Base-by-base conservation (phyloP, 495 filamentous ascomycete species). In the Penicillium riverlandense region DNA sequence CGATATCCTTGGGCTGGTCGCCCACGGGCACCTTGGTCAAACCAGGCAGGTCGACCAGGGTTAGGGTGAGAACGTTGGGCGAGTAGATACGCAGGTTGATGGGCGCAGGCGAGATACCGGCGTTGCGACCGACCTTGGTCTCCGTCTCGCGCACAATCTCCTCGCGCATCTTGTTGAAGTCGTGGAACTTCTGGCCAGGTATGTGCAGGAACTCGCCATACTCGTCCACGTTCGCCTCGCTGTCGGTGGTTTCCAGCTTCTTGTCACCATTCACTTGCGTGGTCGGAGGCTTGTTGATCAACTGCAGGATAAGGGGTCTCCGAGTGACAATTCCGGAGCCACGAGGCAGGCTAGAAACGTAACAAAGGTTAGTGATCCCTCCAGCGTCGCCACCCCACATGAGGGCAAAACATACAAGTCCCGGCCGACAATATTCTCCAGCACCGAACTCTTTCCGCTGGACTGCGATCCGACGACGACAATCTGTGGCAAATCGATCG, bases 141-240 rank as follows among this genome's bases (percentile, higher is more conserved):
- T 97, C 94, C 39, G 94, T 99, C 72, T 99, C 94, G 58, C 87
- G 80, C 45, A 90, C 86, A 56, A 99, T 97, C 72, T 99, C 94
- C 34, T 99, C 94, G 48, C 94, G 82, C 54, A 99, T 96, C 77
- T 96, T 96, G 76, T 95, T 94, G 75, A 99, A 99, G 67, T 99
- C 94, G 72, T 80, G 81, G 76, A 95, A 97, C 71, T 97, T 97
- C 72, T 99, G 86, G 52, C 92, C 92, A 31, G 92, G 94, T 45
- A 99, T 88, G 63, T 99, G 94, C 40, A 97, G 76, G 67, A 99
- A 99, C 74, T 99, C 94, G 69, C 92, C 94, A 83, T 95, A 97
- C 67, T 99, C 94, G 59, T 97, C 90, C 28, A 79, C 62, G 65
- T 99, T 99, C 51, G 88, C 83, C 46, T 87, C 87, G 59, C 82